Base-by-base conservation (phyloP, 169 alveolate species). In the Plasmodium gonderi region DNA sequence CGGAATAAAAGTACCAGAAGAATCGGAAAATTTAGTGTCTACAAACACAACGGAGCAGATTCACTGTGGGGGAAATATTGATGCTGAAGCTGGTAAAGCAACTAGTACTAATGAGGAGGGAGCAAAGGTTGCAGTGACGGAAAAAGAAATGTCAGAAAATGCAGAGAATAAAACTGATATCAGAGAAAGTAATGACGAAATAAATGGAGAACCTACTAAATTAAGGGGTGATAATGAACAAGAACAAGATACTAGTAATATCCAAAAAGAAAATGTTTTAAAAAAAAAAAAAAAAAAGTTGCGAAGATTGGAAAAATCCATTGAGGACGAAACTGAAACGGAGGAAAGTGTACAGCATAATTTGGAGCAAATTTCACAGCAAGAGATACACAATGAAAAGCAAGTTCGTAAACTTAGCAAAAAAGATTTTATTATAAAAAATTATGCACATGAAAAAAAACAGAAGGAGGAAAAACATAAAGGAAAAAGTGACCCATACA, bases 251-350 rank as follows among this genome's bases (percentile, higher is more conserved):
- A 8, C 60, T 17, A 64, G 65, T 6, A 40, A 40, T 8, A 49
- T 17, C 17, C 9, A 29, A 26, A 23, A 17, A 6, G 87, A 78
- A 78, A 11, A 78, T 31, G 65, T 31, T 54, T 8, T 78, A 20
- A 64, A 65, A 26, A 42, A 80, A 65, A 80, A 80, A 80, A 60
- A 80, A 65, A 80, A 81, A 42, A 69, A 74, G 42, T 60, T 60
- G 72, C 33, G 75, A 83, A 82, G 40, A 75, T 29, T 44, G 75
- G 8, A 45, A 72, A 47, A 49, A 26, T 36, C 42, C 23, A 14
- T 0, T 45, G 47, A 12, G 8, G 60, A n/a, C 9, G 76, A 51
- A 83, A 44, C 42, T 49, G 64, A 38, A 29, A 60, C 47, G 29
- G 6, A 8, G 91, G 79, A 60, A 17, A n/a, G 4, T 72, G 31